A percentile compares a stretch with the other conserved stretches of the same genome.
Conservation (phyloP, 1,139 yeast species). For the Taphrina betulina region DNA sequence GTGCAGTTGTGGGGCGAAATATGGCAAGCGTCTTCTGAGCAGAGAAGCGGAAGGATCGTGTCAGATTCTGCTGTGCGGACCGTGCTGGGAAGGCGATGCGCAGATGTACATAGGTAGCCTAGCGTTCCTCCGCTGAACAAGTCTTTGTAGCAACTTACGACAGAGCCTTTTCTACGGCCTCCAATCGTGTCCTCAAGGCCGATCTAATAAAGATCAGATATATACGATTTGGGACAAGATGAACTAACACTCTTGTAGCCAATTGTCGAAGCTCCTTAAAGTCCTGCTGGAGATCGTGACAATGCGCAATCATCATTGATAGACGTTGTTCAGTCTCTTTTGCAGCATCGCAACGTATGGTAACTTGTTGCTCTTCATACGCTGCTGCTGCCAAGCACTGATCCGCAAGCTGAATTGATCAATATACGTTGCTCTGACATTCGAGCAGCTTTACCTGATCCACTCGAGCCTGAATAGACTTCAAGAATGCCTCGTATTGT, state of each 20-base stretch:
- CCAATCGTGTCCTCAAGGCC: neutral
- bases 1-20: too few relatives aligned
- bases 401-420: constrained; percentile 7
- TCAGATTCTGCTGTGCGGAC: too few relatives aligned
- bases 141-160: too few relatives aligned
- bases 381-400: constrained; percentile 23
- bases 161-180: neutral
- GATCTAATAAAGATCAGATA: neutral
- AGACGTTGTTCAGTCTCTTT: constrained; percentile 18
- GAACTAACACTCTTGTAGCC: constrained; percentile 9
- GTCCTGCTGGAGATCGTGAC: constrained; percentile 21
- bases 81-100: too few relatives aligned
- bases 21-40: too few relatives aligned
- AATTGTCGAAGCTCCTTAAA: constrained; percentile 6
- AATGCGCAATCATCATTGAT: constrained; percentile 8
- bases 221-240: neutral
- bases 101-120: too few relatives aligned
- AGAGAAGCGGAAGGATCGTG: too few relatives aligned
- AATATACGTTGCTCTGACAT: neutral
- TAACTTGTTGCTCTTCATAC: constrained; percentile 19
- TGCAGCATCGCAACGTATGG: neutral
- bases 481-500: constrained; percentile 13
- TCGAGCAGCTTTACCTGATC: constrained; percentile 1
- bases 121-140: too few relatives aligned
- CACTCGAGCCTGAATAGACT: neutral